Evolutionary conservation across 2,329 filamentous ascomycete genomes (phyloP), one percentile per base, ranked within the genome.

Genomic region (Exophiala dermatitidis): DNA sequence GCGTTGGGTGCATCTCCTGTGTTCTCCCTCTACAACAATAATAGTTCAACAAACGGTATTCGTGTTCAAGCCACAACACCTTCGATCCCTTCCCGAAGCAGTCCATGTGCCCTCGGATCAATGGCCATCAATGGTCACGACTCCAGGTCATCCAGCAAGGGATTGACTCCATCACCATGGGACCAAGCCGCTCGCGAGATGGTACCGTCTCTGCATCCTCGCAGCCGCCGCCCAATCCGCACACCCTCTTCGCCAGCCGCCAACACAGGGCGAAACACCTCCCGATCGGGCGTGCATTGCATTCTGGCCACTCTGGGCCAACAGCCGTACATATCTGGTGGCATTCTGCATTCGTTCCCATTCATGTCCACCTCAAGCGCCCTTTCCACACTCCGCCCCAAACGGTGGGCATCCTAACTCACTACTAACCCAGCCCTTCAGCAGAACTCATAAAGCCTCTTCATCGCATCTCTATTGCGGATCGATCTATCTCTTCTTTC

Each of bases 201-300:
- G 38, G 10, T 4, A 5, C n/a, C 42, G 42, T 28, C 4, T 43
- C n/a, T 12, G 4, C 41, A 45, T 26, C 43, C 31, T 34, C 5
- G 32, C 32, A 52, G 46, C 52, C 49, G 46, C 52, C 49, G 50
- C 57, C 57, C 57, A 59, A 57, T 57, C 57, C 50, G 45, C 48
- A 32, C 42, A 42, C 44, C 46, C 32, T 47, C 28, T 46, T 46
- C 46, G 44, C 48, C 51, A 57, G 52, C 53, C 57, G 57, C 57
- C 57, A 45, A 45, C 51, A 26, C 53, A 41, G 52, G 44, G 41
- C 57, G 57, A 59, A 59, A 59, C 57, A 26, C 38, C 46, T 32
- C 42, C 49, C 48, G 45, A 38, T 36, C 12, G n/a, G 34, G 38
- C 29, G 40, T 36, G 41, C 49, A 34, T 44, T 36, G 33, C 30